phyloP scores from a whole-genome alignment of 1,284 basidiomycete genomes.

The Malassezia equina region DNA sequence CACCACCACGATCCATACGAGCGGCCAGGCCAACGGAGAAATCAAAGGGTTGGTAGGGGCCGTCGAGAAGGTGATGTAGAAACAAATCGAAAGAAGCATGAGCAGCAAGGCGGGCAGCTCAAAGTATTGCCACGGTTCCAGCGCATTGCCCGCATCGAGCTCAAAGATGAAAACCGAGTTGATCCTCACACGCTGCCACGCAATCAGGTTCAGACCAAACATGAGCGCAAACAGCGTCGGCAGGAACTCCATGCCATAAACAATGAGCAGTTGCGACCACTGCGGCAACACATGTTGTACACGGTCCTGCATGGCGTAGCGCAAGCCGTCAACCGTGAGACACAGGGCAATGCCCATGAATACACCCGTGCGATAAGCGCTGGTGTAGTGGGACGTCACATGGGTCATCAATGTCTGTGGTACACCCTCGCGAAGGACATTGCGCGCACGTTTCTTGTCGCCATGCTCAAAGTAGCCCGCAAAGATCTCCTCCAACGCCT shows the following conservation, averaged over 20 bases:
- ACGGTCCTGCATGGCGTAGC: conserved; percentile 57
- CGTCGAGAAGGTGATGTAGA: conserved; percentile 69
- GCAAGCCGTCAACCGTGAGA: conserved; percentile 61
- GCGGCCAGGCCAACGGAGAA: conserved; percentile 58
- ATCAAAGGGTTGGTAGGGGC: conserved; percentile 26
- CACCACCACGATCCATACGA: conserved; percentile 68
- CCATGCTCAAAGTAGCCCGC: conserved; percentile 57
- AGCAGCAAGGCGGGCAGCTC: conserved; percentile 71
- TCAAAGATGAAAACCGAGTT: conserved; percentile 83
- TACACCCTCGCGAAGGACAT: conserved; percentile 54
- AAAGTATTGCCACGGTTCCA: conserved; percentile 73
- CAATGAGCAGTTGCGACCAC: conserved; percentile 64
- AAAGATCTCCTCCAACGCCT: conserved; percentile 51
- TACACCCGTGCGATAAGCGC: conserved; percentile 57
- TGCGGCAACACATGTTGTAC: conserved; percentile 59
- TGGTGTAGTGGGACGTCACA: conserved; percentile 57
- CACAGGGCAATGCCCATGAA: conserved; percentile 68
- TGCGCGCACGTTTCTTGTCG: conserved; percentile 67
- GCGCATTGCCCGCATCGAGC: conserved; percentile 59
- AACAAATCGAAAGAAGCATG: conserved; percentile 65
- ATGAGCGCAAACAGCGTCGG: conserved; percentile 68
- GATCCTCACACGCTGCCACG: conserved; percentile 66
- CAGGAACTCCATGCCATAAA: conserved; percentile 69
- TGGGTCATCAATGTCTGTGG: conserved; percentile 51
- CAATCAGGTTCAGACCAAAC: conserved; percentile 65